Percentiles rank a stretch among this genome's conserved stretches.
Conservation (phyloP, 805 yeast species). For the Millerozyma acaciae region DNA sequence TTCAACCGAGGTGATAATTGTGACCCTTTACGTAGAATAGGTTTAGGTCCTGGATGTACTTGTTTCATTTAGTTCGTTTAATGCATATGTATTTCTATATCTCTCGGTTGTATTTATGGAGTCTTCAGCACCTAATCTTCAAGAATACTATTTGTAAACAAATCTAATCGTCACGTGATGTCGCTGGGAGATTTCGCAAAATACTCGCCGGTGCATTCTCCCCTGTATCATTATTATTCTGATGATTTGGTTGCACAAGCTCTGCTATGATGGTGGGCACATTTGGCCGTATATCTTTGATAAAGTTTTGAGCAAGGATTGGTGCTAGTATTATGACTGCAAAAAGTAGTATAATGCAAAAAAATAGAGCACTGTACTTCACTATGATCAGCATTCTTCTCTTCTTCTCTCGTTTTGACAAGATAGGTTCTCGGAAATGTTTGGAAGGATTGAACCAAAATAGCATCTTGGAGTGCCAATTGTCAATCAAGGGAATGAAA, state of each 20-base stretch:
- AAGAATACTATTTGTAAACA: background rate
- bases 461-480: slow-evolving; percentile 46
- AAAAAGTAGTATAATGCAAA: slow-evolving; percentile 36
- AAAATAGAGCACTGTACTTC: slow-evolving; percentile 46
- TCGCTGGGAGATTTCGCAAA: background rate
- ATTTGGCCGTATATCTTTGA: slow-evolving; percentile 11
- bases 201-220: slow-evolving; percentile 42
- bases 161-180: slow-evolving; percentile 1
- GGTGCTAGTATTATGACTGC: slow-evolving; percentile 46
- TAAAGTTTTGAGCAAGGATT: slow-evolving; percentile 27
- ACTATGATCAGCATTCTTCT: slow-evolving; percentile 23
- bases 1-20: slow-evolving; percentile 4
- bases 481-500: slow-evolving; percentile 45
- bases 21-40: slow-evolving; percentile 8
- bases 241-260: slow-evolving; percentile 56
- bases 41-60: slow-evolving; percentile 5
- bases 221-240: slow-evolving; percentile 67
- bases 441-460: slow-evolving; percentile 46
- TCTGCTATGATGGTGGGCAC: slow-evolving; percentile 13
- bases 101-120: no score
- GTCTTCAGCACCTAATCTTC: no score
- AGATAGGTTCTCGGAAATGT: slow-evolving; percentile 35
- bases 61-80: slow-evolving; percentile 5
- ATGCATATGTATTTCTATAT: background rate
- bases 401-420: slow-evolving; percentile 35